Evolutionary conservation across 257 asterid genomes (phyloP), one percentile per base, ranked within the genome.

Genomic region (Striga asiatica): DNA sequence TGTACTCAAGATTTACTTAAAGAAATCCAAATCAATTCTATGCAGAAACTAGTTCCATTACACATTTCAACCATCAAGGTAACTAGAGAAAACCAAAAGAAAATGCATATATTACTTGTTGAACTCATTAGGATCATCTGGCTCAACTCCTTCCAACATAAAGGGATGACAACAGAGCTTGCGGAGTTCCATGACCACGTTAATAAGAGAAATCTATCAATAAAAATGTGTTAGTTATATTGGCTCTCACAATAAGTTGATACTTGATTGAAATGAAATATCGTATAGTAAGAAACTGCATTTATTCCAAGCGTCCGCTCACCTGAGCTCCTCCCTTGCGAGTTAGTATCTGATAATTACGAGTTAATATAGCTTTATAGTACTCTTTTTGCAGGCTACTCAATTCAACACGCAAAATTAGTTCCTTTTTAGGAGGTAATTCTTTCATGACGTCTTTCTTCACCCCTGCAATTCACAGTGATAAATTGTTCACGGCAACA

Each of bases 141-240:
- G 99, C 76, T 88, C 99, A 70, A 92, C 99, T 2, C 99, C 99
- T 85, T 88, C 99, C 78, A 92, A 64, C 97, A 92, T 82, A 74
- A 84, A 92, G 39, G 93, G 94, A 71, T 91, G 98, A 74, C 98
- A 87, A 65, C 96, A 91, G 46, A 91, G 96, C 70, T 91, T 91
- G 76, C 98, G 96, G 68, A 91, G 91, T 75, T 91, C 98, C 98
- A 91, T 91, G 73, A 91, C 98, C 79, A 91, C 98, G 69, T 91
- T 91, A 62, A 80, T 78, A 42, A 91, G 96, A 31, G 98, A 91
- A 58, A 91, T 87, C 98, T 91, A 67, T 74, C 57, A 52, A 62
- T 42, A 67, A 50, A 58, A 54, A 69, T n/a, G 59, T 23, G 64
- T 64, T 23, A 67, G 45, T 50, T 28, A 65, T 53, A 54, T 43